Percentiles rank a stretch among this genome's conserved stretches.
phyloP scores from a whole-genome alignment of 1,284 basidiomycete genomes.

The Ceratobasidium papillatum region DNA sequence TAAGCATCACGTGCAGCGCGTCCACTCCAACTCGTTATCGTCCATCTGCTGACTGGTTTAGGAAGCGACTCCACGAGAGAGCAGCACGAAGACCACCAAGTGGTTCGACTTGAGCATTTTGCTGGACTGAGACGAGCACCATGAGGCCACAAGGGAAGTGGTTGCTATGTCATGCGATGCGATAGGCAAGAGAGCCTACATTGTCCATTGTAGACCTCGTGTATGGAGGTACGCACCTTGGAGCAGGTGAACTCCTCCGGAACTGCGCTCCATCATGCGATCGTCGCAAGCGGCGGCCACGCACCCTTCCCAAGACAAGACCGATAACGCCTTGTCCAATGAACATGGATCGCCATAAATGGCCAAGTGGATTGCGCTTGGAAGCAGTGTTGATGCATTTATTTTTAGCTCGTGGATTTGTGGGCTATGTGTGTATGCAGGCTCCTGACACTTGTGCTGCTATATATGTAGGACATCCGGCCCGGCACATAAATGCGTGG shows the following conservation, averaged over 20 bases:
- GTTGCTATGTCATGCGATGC: not conserved
- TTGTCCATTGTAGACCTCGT: not conserved
- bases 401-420: slow-evolving; percentile 2
- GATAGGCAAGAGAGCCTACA: not conserved
- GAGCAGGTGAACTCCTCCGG: not conserved
- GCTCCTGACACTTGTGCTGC: not conserved
- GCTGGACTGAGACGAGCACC: not conserved
- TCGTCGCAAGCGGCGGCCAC: not conserved
- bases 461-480: not conserved
- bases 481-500: not conserved
- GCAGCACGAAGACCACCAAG: not conserved
- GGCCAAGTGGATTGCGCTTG: not conserved
- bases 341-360: not conserved
- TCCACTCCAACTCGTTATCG: not conserved
- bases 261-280: not conserved
- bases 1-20: not conserved
- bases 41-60: not conserved
- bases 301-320: not conserved
- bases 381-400: slow-evolving; percentile 6
- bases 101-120: not conserved
- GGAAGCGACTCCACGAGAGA: not conserved
- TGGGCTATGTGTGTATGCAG: not conserved
- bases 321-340: not conserved
- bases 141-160: slow-evolving; percentile 10
- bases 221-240: not conserved